Evolutionary conservation across 202 grass and related monocot species (phyloP).

Genomic region (Schoenoplectus triqueter): DNA sequence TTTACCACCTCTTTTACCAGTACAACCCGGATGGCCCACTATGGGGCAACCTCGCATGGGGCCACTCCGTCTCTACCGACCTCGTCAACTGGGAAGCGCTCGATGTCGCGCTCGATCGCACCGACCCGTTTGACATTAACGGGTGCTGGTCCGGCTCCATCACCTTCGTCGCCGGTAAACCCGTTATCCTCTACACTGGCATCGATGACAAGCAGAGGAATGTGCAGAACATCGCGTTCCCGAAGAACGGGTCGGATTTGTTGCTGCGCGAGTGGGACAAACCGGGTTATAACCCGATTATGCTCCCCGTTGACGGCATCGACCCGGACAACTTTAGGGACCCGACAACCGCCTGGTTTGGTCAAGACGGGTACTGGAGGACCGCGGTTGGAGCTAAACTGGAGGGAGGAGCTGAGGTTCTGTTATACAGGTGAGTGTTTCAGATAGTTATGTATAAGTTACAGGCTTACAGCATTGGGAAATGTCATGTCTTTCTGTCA

Average conservation of each 20-base stretch:
- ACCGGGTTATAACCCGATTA: slow-evolving; percentile 57
- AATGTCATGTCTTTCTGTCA: no score
- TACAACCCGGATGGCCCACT: slow-evolving; percentile 35
- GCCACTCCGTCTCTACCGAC: slow-evolving; percentile 68
- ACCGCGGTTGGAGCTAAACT: slow-evolving; percentile 46
- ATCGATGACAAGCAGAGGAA: slow-evolving; percentile 37
- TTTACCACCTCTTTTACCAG: background rate
- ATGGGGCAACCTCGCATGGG: slow-evolving; percentile 69
- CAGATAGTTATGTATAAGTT: no score
- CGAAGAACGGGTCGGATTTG: slow-evolving; percentile 45
- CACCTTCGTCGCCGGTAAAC: slow-evolving; percentile 50
- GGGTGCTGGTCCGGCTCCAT: slow-evolving; percentile 63
- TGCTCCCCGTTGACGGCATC: slow-evolving; percentile 42
- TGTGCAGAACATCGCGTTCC: slow-evolving; percentile 62
- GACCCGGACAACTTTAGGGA: slow-evolving; percentile 49
- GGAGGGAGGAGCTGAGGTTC: slow-evolving; percentile 41
- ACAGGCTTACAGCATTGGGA: no score
- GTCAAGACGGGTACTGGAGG: slow-evolving; percentile 50
- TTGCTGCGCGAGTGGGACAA: slow-evolving; percentile 57
- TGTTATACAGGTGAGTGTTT: slow-evolving; percentile 43
- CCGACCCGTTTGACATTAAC: slow-evolving; percentile 54
- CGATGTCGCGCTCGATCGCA: slow-evolving; percentile 38
- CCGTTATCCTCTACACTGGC: slow-evolving; percentile 61
- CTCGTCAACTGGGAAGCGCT: slow-evolving; percentile 59
- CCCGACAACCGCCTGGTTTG: slow-evolving; percentile 52